phyloP scores from a whole-genome alignment of 768 basidiomycete genomes.

The Russula foetens region DNA sequence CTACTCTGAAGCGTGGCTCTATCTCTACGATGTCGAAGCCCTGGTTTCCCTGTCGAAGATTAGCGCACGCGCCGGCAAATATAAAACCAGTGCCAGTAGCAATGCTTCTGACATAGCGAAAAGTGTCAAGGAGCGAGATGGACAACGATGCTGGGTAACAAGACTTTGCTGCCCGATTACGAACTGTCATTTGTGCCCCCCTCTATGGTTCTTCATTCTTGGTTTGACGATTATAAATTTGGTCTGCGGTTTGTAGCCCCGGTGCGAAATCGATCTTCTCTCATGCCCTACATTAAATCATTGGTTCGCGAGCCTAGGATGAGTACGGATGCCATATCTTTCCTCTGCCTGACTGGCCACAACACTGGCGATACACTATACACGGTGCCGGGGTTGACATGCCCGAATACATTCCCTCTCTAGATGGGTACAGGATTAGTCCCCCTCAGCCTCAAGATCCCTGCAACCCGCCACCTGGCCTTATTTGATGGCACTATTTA shows the following conservation, averaged over 20 bases:
- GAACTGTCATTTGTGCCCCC: not conserved
- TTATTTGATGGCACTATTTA: not conserved
- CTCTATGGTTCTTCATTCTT: not conserved
- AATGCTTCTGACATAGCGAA: not conserved
- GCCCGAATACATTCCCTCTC: not conserved
- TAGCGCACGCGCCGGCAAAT: not conserved
- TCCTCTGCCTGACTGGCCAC: not conserved
- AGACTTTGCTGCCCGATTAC: not conserved
- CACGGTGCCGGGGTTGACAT: not conserved
- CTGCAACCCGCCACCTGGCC: not conserved
- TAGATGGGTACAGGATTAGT: not conserved
- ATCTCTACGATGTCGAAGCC: not conserved
- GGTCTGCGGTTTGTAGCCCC: not conserved
- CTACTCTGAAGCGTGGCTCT: not conserved
- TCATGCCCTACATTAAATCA: not conserved
- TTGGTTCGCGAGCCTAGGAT: not conserved
- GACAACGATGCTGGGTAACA: not conserved
- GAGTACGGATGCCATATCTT: not conserved
- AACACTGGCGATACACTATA: not conserved
- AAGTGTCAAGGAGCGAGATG: not conserved
- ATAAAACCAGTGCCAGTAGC: not conserved
- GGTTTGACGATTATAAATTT: not conserved
- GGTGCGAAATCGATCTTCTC: not conserved
- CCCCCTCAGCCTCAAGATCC: not conserved
- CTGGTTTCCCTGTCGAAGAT: not conserved